Base-by-base conservation (phyloP, 1,284 basidiomycete genomes). In the Boletus sp. region DNA sequence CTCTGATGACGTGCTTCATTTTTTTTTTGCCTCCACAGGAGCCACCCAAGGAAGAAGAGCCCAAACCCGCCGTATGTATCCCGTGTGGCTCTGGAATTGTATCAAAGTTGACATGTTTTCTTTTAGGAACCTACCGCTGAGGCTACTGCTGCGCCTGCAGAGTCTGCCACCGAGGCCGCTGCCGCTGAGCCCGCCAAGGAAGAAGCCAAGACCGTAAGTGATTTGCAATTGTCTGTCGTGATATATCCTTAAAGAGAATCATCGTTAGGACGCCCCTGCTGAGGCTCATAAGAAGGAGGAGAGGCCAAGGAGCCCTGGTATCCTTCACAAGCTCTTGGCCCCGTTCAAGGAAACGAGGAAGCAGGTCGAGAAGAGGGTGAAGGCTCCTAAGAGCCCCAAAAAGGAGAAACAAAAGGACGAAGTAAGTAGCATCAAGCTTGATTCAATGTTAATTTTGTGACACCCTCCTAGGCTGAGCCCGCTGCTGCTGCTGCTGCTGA, bases 331-430 rank as follows among this genome's bases (percentile, higher is more conserved):
- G 69, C 72, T 90, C 53, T 78, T 90, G 44, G 80, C 80, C 35
- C 80, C 85, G 20, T 84, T 90, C 78, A 78, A 77, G 62, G 63
- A 60, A 29, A 61, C 66, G 17, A 71, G 68, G 66, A 56, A 61
- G 36, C 69, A 72, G 41, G 58, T 46, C 2, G 60, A 54, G 62
- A 82, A 81, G 72, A 77, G 73, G 61, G 77, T 75, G 53, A 85
- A 80, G 70, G 70, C 66, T 42, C 66, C 63, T 34, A 64, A 71
- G 73, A 71, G 60, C 57, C 51, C 65, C 56, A 82, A 81, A 71
- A 73, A 73, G 61, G 84, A 88, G 70, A 84, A 85, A 72, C 84
- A 84, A 73, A 83, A 84, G 72, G 82, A 84, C 62, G 81, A 85
- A 65, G 82, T 84, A n/a, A 46, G 52, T 39, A 8, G 12, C 5